phyloP scores from a whole-genome alignment of 108 stramenopile species.

The Mediolabrus comicus region DNA sequence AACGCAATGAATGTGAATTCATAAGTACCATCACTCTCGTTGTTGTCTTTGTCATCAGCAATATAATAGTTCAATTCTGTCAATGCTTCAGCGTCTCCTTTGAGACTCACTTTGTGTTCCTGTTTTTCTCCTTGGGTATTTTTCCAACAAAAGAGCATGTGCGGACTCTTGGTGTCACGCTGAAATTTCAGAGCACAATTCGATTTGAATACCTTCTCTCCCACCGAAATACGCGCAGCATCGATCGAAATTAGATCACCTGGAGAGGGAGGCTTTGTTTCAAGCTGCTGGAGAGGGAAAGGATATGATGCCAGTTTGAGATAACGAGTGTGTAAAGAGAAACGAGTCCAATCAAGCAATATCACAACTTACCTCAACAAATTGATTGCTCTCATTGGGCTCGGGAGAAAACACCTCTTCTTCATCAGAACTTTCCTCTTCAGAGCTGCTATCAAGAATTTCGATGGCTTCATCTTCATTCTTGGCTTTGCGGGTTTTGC shows the following conservation, averaged over 20 bases:
- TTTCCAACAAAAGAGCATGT: slow-evolving; percentile 28
- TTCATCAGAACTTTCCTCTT: not conserved
- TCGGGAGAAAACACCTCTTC: not conserved
- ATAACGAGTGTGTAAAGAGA: not conserved
- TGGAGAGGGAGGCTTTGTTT: not conserved
- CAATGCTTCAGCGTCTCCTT: slow-evolving; percentile 29
- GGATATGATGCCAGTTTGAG: too few relatives aligned
- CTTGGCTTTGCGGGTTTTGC: not conserved
- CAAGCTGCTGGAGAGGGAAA: too few relatives aligned
- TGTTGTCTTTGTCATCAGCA: slow-evolving; percentile 12
- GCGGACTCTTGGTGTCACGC: slow-evolving; percentile 20
- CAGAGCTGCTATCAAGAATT: not conserved
- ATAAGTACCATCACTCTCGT: slow-evolving; percentile 8
- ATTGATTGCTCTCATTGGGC: not conserved
- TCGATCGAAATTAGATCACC: slow-evolving; percentile 38
- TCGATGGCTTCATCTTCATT: not conserved
- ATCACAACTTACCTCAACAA: not conserved
- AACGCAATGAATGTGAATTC: slow-evolving; percentile 50
- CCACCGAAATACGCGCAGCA: slow-evolving; percentile 55
- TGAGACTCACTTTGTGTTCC: slow-evolving; percentile 13
- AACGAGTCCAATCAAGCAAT: not conserved
- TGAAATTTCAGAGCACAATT: slow-evolving; percentile 45
- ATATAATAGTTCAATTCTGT: slow-evolving; percentile 47
- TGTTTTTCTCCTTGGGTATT: not conserved
- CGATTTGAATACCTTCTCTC: slow-evolving; percentile 38